A percentile compares a stretch with the other conserved stretches of the same genome.
phyloP scores from a whole-genome alignment of 495 filamentous ascomycete genomes.

The Tuber brumale region DNA sequence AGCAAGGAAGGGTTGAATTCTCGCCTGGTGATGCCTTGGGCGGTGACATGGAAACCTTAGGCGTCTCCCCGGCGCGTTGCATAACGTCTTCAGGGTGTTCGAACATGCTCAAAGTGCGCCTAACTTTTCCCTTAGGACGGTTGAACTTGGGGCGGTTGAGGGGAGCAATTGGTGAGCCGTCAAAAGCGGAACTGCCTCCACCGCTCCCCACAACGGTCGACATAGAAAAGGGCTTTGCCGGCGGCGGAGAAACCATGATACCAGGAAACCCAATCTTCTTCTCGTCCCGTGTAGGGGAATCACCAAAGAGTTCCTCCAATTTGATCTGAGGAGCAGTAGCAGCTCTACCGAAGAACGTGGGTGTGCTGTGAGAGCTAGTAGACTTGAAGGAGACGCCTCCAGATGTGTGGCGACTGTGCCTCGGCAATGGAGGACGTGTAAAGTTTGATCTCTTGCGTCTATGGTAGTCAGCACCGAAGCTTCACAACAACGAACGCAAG shows the following conservation, averaged over 20 bases:
- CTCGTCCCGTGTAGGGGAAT: slow-evolving; percentile 26
- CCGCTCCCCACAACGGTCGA: slow-evolving; percentile 39
- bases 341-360: slow-evolving; percentile 29
- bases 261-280: slow-evolving; percentile 25
- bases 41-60: slow-evolving; percentile 47
- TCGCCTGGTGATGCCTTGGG: slow-evolving; percentile 45
- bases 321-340: slow-evolving; percentile 31
- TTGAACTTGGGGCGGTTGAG: slow-evolving; percentile 63
- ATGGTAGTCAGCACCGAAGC: slow-evolving; percentile 26
- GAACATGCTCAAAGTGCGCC: slow-evolving; percentile 94
- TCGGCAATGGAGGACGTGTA: slow-evolving; percentile 35
- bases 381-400: slow-evolving; percentile 34
- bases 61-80: slow-evolving; percentile 57
- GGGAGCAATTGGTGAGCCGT: slow-evolving; percentile 63
- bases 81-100: slow-evolving; percentile 84
- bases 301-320: slow-evolving; percentile 39
- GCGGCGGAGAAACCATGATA: slow-evolving; percentile 49
- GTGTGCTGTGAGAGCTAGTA: slow-evolving; percentile 14
- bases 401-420: slow-evolving; percentile 31
- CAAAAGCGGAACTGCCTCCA: slow-evolving; percentile 48
- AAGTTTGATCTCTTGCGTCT: slow-evolving; percentile 38
- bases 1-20: slow-evolving; percentile 71
- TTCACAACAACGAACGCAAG: slow-evolving; percentile 8
- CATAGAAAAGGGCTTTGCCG: slow-evolving; percentile 56
- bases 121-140: slow-evolving; percentile 78